Evolutionary conservation across 202 grass and related monocot species (phyloP).

Genomic region (Setaria italica): DNA sequence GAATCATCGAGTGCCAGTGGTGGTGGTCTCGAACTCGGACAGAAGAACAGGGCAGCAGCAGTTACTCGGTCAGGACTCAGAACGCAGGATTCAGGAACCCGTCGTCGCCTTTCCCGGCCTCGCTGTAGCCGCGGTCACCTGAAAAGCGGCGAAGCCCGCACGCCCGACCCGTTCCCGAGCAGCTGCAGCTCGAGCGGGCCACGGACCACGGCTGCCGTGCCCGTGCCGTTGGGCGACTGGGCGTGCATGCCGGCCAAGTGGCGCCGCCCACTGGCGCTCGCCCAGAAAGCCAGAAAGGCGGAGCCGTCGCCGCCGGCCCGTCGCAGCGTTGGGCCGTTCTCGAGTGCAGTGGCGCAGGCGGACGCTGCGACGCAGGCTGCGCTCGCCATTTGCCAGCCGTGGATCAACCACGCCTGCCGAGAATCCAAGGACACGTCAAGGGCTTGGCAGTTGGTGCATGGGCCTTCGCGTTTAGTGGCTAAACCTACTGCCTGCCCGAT

Average conservation of each 20-base stretch:
- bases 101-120: background rate
- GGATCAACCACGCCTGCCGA: background rate
- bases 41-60: background rate
- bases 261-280: background rate
- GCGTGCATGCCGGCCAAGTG: constrained; percentile 47
- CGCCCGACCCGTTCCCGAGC: background rate
- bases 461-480: too few relatives aligned
- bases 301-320: background rate
- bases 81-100: background rate
- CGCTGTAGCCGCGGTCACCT: background rate
- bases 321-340: constrained; percentile 15
- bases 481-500: background rate
- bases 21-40: background rate
- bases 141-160: constrained; percentile 36
- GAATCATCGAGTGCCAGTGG: background rate
- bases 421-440: constrained; percentile 1
- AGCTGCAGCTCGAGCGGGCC: background rate
- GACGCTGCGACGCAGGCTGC: background rate
- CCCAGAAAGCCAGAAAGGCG: constrained; percentile 12
- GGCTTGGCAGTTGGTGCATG: background rate
- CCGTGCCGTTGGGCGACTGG: constrained; percentile 27
- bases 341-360: background rate
- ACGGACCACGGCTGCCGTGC: background rate
- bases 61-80: background rate
- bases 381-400: background rate